Evolutionary conservation across 345 rosid species (phyloP), one percentile per base, ranked within the genome.

Genomic region (Pugionium dolabratum): DNA sequence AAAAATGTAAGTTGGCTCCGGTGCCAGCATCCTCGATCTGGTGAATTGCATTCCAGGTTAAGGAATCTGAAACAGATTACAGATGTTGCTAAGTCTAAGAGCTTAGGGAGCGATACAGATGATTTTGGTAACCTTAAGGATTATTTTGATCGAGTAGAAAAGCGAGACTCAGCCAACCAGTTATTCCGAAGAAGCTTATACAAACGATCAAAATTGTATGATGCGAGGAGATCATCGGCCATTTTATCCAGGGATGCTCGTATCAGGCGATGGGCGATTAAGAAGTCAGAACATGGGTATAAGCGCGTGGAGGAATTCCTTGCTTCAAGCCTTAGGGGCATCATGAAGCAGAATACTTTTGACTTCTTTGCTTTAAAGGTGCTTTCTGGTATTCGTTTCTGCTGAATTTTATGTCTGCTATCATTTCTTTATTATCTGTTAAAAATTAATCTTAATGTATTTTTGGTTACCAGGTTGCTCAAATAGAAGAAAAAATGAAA

Each of bases 191-290:
- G 86, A 63, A 92, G 88, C 81, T 81, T 88, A 48, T 95, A 95
- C 74, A 85, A 86, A 57, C 96, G 99, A 44, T 85, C 99, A 68
- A 95, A 91, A 79, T 75, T 95, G 73, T 89, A 88, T 59, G 99
- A 91, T 82, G 95, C 95, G 37, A 85, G 99, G 73, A 91, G 73
- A 65, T 87, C 95, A 51, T 89, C 97, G 31, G 84, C 97, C 39
- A 87, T 95, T 72, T 71, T 85, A 45, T 86, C 99, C 31, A 90
- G 96, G 82, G 99, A 95, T 85, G 99, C 99, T 51, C 96, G 99
- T 36, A 70, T 80, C 67, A 83, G 99, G 86, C 84, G 86, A 66
- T 95, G 97, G 96, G 84, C 95, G 36, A 69, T 87, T 52, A 95
- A 87, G 79, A 91, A 89, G 79, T 87, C 96, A 64, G 95, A 81